These are phyloP conservation scores for Limtongia smithiae DNA, from an alignment of 805 yeast species.

Conservation along the genomic window DNA sequence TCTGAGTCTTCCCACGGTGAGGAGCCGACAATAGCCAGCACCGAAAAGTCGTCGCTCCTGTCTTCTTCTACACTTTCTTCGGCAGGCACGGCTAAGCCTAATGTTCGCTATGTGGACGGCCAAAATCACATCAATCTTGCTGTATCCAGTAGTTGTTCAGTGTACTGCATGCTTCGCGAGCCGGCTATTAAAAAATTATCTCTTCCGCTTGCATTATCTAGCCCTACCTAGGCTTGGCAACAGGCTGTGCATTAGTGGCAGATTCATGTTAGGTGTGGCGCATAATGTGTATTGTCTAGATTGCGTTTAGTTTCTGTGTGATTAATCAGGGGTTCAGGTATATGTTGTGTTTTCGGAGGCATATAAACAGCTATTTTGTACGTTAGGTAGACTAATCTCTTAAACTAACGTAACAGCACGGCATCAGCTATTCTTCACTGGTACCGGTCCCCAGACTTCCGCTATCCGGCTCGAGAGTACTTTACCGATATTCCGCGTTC, in stretches of 20 bases:
- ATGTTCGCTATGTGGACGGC: not conserved
- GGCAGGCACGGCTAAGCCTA: not conserved
- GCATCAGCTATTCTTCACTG: too few relatives aligned
- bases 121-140: not conserved
- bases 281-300: too few relatives aligned
- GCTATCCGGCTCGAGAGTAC: constrained; percentile 51
- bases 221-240: not conserved
- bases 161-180: constrained; percentile 22
- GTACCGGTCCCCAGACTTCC: constrained; percentile 52
- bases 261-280: too few relatives aligned
- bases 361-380: too few relatives aligned
- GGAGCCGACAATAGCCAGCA: not conserved
- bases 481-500: constrained; percentile 52
- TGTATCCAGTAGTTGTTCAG: constrained; percentile 9
- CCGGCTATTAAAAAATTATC: constrained; percentile 11
- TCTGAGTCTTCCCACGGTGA: constrained; percentile 2
- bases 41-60: not conserved
- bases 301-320: too few relatives aligned
- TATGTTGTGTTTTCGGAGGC: too few relatives aligned
- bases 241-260: too few relatives aligned
- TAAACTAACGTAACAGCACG: too few relatives aligned
- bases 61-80: not conserved
- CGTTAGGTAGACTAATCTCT: too few relatives aligned
- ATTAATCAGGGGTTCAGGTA: too few relatives aligned
- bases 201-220: constrained; percentile 7